Conservation (phyloP, 805 yeast species). For the Wickerhamiella spandovensis region DNA sequence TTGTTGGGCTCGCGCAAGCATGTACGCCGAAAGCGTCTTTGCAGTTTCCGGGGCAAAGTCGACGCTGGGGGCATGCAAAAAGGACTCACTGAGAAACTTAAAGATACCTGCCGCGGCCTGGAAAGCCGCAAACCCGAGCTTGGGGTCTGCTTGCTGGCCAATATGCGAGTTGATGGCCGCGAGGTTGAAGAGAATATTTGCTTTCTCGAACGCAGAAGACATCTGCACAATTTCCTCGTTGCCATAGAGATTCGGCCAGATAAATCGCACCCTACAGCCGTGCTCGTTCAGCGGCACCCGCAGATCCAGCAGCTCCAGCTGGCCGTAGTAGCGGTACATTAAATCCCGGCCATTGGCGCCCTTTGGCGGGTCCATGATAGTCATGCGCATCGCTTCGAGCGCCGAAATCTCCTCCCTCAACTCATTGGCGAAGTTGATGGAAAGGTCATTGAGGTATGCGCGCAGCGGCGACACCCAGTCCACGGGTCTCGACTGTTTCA, state of each 20-base stretch:
- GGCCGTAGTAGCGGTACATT: conserved; percentile 62
- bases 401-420: conserved; percentile 41
- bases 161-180: conserved; percentile 48
- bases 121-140: conserved; percentile 44
- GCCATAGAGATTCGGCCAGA: conserved; percentile 67
- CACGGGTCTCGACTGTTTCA: conserved; percentile 38
- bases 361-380: conserved; percentile 31
- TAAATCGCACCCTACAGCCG: conserved; percentile 47
- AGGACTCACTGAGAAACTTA: conserved; percentile 59
- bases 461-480: conserved; percentile 57
- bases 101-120: conserved; percentile 73
- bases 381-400: conserved; percentile 48
- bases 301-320: conserved; percentile 64
- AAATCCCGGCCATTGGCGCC: conserved; percentile 38
- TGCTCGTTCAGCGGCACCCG: conserved; percentile 54
- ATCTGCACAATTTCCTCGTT: conserved; percentile 37
- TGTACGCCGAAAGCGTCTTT: conserved; percentile 45
- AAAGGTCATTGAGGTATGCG: conserved; percentile 42
- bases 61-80: conserved; percentile 74
- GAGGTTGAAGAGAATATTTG: conserved; percentile 65
- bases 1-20: conserved; percentile 85
- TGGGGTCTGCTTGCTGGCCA: conserved; percentile 32
- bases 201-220: conserved; percentile 82
- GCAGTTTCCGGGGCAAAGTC: conserved; percentile 64
- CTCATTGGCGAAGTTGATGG: conserved; percentile 49